Evolutionary conservation across 2,329 filamentous ascomycete genomes (phyloP).

Genomic region (Epichloe amarillans): DNA sequence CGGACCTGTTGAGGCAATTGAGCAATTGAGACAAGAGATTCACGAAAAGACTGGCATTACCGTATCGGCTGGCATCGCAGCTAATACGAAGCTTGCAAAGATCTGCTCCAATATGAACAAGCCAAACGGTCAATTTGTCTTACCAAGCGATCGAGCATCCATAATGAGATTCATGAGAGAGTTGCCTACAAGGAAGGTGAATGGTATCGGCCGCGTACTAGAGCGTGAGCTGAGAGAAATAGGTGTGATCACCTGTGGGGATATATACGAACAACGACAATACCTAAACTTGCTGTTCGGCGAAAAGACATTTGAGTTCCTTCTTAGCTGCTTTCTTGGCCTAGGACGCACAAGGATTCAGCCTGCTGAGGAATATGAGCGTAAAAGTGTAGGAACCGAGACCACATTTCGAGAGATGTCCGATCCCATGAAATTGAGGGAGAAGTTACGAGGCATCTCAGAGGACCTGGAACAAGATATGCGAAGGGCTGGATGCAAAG

Average conservation of each 20-base stretch:
- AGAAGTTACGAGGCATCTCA: conserved; percentile 68
- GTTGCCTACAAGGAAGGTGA: conserved; percentile 79
- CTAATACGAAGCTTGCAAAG: conserved; percentile 87
- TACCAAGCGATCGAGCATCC: conserved; percentile 56
- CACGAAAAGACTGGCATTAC: conserved; percentile 68
- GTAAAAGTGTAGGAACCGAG: conserved; percentile 90
- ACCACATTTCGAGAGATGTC: conserved; percentile 77
- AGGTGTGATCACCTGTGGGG: conserved; percentile 76
- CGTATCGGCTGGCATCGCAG: conserved; percentile 85
- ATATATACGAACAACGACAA: conserved; percentile 66
- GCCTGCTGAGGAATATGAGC: conserved; percentile 76
- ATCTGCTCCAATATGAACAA: conserved; percentile 95
- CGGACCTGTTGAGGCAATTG: conserved; percentile 58
- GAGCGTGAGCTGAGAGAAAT: conserved; percentile 83
- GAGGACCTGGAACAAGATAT: conserved; percentile 82
- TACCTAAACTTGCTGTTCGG: conserved; percentile 71
- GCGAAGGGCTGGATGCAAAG: conserved; percentile 66
- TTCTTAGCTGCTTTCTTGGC: conserved; percentile 73
- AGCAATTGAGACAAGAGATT: conserved; percentile 66
- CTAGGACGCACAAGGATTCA: conserved; percentile 75
- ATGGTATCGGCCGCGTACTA: conserved; percentile 86
- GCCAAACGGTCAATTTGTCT: conserved; percentile 78
- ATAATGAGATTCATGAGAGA: conserved; percentile 80
- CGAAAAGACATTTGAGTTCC: conserved; percentile 78
- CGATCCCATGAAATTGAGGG: conserved; percentile 52